Evolutionary conservation across 202 grass and related monocot species (phyloP).

Genomic region (Carex arenaria): DNA sequence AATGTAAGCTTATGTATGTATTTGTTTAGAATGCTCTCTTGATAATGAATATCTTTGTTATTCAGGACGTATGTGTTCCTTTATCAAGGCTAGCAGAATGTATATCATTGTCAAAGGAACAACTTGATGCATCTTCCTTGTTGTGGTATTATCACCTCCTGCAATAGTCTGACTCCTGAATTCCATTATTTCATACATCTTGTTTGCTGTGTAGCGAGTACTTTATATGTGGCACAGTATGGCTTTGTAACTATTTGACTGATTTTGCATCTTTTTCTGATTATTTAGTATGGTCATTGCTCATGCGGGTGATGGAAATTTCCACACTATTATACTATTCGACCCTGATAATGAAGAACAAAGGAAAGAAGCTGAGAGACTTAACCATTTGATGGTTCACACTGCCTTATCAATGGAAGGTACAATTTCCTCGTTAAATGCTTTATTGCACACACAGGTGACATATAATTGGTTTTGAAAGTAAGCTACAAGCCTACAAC

Average conservation of each 20-base stretch:
- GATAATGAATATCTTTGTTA: not conserved
- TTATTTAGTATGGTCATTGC: conserved; percentile 67
- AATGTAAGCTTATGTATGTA: not conserved
- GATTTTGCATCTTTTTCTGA: conserved; percentile 24
- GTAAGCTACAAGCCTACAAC: not conserved
- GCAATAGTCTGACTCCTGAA: not conserved
- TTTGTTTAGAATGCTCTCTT: not conserved
- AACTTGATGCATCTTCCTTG: conserved; percentile 81
- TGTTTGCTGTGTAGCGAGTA: not conserved
- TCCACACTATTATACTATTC: conserved; percentile 96
- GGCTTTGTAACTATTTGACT: conserved; percentile 17
- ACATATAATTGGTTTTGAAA: not conserved
- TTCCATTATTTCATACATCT: not conserved
- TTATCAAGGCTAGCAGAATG: conserved; percentile 95
- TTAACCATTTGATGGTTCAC: conserved; percentile 98
- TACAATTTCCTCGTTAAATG: conserved; percentile 21
- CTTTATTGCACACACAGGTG: not conserved
- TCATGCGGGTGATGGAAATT: conserved; percentile 97
- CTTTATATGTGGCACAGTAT: not conserved
- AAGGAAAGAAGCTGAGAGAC: conserved; percentile 62
- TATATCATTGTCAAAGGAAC: conserved; percentile 76
- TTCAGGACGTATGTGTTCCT: conserved; percentile 92
- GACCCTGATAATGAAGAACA: conserved; percentile 70
- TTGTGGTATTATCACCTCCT: conserved; percentile 50
- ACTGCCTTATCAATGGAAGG: conserved; percentile 96